Conservation (phyloP, 1,284 basidiomycete species). For the Irpex sp. region DNA sequence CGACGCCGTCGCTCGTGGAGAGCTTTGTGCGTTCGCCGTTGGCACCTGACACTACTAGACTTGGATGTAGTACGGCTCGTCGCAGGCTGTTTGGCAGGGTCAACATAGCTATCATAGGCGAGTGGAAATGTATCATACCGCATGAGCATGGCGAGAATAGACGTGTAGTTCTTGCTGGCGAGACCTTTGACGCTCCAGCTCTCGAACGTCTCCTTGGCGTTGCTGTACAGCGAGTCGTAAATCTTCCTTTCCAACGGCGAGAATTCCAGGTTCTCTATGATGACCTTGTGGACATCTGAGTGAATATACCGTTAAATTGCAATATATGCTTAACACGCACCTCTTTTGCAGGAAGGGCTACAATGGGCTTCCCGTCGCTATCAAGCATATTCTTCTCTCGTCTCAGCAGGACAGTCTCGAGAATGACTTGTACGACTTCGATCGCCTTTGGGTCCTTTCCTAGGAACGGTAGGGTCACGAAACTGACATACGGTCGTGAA, state of each 20-base stretch:
- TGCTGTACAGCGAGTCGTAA: conserved; percentile 71
- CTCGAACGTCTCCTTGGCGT: conserved; percentile 70
- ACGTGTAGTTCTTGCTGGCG: conserved; percentile 82
- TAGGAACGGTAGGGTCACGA: conserved; percentile 86
- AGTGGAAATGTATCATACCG: conserved; percentile 38
- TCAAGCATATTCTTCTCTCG: conserved; percentile 95
- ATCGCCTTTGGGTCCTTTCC: conserved; percentile 86
- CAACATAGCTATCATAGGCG: not conserved
- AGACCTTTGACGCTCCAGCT: conserved; percentile 71
- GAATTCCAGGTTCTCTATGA: conserved; percentile 70
- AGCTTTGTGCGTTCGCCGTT: conserved; percentile 2
- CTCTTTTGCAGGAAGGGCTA: conserved; percentile 85
- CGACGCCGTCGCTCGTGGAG: not conserved
- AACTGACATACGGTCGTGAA: conserved; percentile 39
- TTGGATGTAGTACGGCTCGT: conserved; percentile 82
- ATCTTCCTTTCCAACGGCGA: conserved; percentile 73
- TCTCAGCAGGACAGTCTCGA: conserved; percentile 85
- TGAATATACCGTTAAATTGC: no score
- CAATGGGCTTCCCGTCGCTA: conserved; percentile 82
- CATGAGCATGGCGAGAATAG: conserved; percentile 90
- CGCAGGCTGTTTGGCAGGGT: conserved; percentile 49
- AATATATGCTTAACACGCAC: conserved; percentile 27
- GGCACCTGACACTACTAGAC: conserved; percentile 52
- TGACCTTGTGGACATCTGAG: conserved; percentile 33
- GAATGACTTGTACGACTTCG: conserved; percentile 88